Conservation (phyloP, 2,329 filamentous ascomycete genomes). For the Fusarium mexicanum region DNA sequence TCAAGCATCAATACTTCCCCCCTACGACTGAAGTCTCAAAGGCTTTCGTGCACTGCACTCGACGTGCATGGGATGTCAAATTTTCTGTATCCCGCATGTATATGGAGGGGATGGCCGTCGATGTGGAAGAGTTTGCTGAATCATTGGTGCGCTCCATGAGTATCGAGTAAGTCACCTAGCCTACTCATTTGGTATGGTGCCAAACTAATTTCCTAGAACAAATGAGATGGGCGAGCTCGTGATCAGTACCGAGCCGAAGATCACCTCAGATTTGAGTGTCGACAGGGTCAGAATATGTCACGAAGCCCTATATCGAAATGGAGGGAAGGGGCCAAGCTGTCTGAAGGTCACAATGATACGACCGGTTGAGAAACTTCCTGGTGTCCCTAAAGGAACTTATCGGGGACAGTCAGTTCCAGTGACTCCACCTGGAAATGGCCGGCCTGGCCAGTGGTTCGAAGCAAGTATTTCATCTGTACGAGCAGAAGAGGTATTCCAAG, state of each 20-base stretch:
- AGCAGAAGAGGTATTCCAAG: conserved; percentile 27
- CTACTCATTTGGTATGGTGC: too few species aligned
- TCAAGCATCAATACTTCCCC: conserved; percentile 35
- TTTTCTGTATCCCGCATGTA: conserved; percentile 29
- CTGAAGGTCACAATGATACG: conserved; percentile 41
- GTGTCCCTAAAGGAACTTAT: background rate
- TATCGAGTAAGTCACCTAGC: conserved; percentile 37
- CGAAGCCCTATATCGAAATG: conserved; percentile 33
- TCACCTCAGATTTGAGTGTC: conserved; percentile 15
- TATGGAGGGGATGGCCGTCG: conserved; percentile 17
- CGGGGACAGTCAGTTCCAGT: conserved; percentile 15
- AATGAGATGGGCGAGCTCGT: conserved; percentile 21
- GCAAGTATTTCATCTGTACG: conserved; percentile 40
- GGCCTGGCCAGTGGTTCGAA: conserved; percentile 44
- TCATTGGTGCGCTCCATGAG: conserved; percentile 36
- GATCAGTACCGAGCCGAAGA: conserved; percentile 24
- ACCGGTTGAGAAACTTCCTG: conserved; percentile 11
- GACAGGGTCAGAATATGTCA: conserved; percentile 34
- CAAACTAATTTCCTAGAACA: conserved; percentile 28
- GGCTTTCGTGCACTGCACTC: conserved; percentile 45
- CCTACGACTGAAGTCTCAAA: conserved; percentile 28
- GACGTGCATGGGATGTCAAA: conserved; percentile 47
- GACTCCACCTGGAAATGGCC: background rate
- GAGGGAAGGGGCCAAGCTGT: conserved; percentile 13
- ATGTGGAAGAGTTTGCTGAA: conserved; percentile 31